Evolutionary conservation across 805 yeast genomes (phyloP), one percentile per base, ranked within the genome.

Genomic region (Ogataea ganodermae): DNA sequence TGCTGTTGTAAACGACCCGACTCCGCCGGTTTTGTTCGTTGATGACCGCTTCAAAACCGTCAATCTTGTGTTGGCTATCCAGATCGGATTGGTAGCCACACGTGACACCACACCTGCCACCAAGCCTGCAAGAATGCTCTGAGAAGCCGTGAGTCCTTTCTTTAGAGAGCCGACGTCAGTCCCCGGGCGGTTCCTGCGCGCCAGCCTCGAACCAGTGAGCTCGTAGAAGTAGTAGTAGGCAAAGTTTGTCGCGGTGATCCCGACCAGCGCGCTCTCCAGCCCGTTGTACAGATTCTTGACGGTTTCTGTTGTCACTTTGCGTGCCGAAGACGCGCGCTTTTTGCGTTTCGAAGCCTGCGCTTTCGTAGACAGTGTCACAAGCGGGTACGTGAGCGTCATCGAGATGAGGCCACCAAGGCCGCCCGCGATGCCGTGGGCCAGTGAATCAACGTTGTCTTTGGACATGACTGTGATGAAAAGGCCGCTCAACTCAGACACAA

Each of bases 61-160:
- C 79, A 85, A 81, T 61, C 96, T 78, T 2, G 97, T 90, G 64
- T 90, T 90, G 37, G 95, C 94, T 36, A 90, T 96, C 97, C 97
- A 90, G 56, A 89, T 81, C 20, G 97, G 97, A 65, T 90, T 90
- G 10, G 96, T 83, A 9, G 83, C 75, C 17, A 86, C 71, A 42
- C 90, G 86, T 3, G 97, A 89, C 31, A 89, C 79, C 8, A 90
- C 78, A 0, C 97, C 97, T 2, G 97, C 96, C 60, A 88, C 74
- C 1, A 94, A 84, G 22, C 97, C 96, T 2, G 90, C 83, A 5
- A 76, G 50, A 58, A 89, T 84, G 45, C 89, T 79, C 67, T 89
- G 90, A 4, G 74, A 44, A 1, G 95, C 81, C 22, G 80, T 69
- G 56, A 83, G 63, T 2, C 80, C 81, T 40, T 46, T 55, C 38